Evolutionary conservation across 2,329 filamentous ascomycete species (phyloP), one percentile per base, ranked within the genome.

Genomic region (Penicillium brasilianum): DNA sequence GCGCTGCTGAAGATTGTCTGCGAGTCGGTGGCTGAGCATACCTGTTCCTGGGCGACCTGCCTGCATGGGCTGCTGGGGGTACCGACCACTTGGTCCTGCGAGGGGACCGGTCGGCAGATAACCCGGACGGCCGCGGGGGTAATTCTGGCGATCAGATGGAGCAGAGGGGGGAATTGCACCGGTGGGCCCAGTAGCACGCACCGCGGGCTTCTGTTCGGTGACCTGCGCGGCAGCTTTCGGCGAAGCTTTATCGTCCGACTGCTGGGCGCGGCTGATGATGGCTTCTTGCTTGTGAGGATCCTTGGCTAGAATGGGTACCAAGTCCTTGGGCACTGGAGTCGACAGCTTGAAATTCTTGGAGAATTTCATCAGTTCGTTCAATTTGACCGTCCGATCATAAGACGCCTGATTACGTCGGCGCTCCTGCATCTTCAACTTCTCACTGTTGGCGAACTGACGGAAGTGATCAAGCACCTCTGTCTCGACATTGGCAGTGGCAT

Each of bases 281-380:
- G 93, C 88, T 71, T 93, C 88, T 78, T 98, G 95, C 80, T 97
- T 99, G 49, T 83, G 85, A n/a, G 93, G 93, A 74, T 99, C 95
- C 76, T 98, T 99, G 60, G 95, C 94, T 62, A 99, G 90, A 67
- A 99, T 99, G 1, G 92, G 90, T 30, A 99, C 93, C 37, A 99
- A 80, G 76, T 99, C 95, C 55, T 87, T 88, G 1, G 95, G 95
- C 11, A 99, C 93, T 6, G 93, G 93, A 2, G 94, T 97, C 53
- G 91, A 90, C 18, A 99, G 85, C 80, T 98, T 98, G 83, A 99
- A 99, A 74, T 87, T 95, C 68, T 89, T 87, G 0, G 95, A 92
- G 77, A 99, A 99, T 73, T 94, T 97, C 83, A 95, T 96, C 60
- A 99, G 80, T 78, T 99, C 95, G 61, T 92, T 96, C 63, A 99